Conservation (phyloP, 768 basidiomycete genomes). For the Lactarius vividus region DNA sequence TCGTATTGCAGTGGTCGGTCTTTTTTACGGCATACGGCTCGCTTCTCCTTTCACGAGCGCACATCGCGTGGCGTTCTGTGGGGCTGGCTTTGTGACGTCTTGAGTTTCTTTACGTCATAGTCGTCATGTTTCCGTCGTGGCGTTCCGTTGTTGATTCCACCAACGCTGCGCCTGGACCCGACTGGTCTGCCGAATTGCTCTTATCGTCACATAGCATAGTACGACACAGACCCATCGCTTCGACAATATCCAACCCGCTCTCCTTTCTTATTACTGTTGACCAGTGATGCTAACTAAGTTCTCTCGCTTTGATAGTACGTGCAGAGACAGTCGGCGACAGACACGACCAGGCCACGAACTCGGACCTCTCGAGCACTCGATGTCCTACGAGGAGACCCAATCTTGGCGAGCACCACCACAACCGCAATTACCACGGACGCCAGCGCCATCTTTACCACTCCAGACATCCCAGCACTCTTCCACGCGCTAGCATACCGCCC, state of each 20-base stretch:
- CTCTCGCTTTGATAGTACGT: constrained; percentile 7
- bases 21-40: not conserved
- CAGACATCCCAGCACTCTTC: constrained; percentile 16
- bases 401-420: not conserved
- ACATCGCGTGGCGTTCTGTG: not conserved
- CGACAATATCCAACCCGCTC: too few relatives aligned
- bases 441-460: not conserved
- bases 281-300: constrained; percentile 2
- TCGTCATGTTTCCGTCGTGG: not conserved
- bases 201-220: too few relatives aligned
- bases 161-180: too few relatives aligned
- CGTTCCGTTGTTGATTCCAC: not conserved
- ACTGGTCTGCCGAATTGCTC: too few relatives aligned
- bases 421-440: not conserved
- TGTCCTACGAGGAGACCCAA: not conserved
- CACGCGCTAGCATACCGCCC: constrained; percentile 20
- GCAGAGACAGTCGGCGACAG: not conserved
- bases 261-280: not conserved
- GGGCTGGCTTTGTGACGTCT: not conserved
- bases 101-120: not conserved
- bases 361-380: not conserved
- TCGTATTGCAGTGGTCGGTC: not conserved
- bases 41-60: not conserved
- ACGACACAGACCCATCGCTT: too few relatives aligned
- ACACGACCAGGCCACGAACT: not conserved